Conservation (phyloP, 768 basidiomycete species). For the Lepiota venenata region DNA sequence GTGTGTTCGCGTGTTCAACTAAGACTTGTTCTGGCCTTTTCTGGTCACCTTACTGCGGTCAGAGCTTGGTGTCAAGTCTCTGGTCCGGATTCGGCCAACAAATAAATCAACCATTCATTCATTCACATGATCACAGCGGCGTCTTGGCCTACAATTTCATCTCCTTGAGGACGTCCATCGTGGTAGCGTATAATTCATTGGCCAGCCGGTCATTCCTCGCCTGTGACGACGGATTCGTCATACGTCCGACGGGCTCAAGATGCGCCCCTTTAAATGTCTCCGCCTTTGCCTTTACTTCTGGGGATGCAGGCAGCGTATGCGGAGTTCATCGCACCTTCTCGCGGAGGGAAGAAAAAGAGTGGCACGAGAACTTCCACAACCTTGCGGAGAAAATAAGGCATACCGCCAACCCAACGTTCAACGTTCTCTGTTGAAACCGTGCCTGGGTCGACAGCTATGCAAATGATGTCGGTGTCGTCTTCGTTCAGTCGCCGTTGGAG, state of each 20-base stretch:
- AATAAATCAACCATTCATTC: no score
- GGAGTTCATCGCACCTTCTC: slow-evolving; percentile 32
- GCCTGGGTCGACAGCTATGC: slow-evolving; percentile 41
- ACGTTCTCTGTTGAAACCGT: slow-evolving; percentile 27
- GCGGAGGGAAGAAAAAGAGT: slow-evolving; percentile 16
- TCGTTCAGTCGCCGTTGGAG: slow-evolving; percentile 45
- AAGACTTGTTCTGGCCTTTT: no score
- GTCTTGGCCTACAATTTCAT: slow-evolving; percentile 14
- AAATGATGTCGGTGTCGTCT: slow-evolving; percentile 30
- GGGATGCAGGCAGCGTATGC: slow-evolving; percentile 38
- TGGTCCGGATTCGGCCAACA: no score
- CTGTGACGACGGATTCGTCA: slow-evolving; percentile 23
- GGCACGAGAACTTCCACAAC: slow-evolving; percentile 12
- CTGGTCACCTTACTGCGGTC: no score
- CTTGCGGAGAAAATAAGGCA: slow-evolving; percentile 7
- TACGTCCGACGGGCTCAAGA: slow-evolving; percentile 28
- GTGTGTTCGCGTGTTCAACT: no score
- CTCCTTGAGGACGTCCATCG: slow-evolving; percentile 27
- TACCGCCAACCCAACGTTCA: slow-evolving; percentile 8
- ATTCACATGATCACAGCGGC: no score
- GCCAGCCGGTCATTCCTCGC: slow-evolving; percentile 30
- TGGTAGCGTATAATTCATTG: slow-evolving; percentile 36
- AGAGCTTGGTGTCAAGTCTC: no score
- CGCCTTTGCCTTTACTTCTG: slow-evolving; percentile 25
- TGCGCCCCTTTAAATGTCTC: slow-evolving; percentile 34